Evolutionary conservation across 1,284 basidiomycete species (phyloP), one percentile per base, ranked within the genome.

Genomic region (Cerioporus squamosus): DNA sequence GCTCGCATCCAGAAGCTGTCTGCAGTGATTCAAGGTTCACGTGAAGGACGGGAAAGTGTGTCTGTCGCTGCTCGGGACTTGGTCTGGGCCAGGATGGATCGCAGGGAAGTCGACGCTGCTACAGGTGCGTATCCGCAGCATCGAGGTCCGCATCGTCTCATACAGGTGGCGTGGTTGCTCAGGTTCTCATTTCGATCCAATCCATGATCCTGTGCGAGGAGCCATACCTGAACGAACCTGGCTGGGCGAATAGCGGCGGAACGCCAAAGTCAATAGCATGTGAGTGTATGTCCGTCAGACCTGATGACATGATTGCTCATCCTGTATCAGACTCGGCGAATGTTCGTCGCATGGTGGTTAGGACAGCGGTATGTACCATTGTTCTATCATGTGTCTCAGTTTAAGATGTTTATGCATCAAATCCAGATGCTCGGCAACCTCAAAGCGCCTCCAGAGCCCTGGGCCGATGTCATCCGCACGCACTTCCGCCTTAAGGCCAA

Each of bases 171-270:
- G 33, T 36, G 9, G 8, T n/a, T 12, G 36, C 38, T 18, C 20
- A 92, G 87, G 91, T 94, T 29, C 79, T 94, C 44, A 90, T 97
- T 44, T 95, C 93, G n/a, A 95, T 96, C 44, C 94, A 96, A 75
- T 93, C 91, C 6, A 91, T 97, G 88, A 95, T 96, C 63, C 76
- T 95, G 22, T 93, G 90, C 61, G 92, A 95, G 12, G 93, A 95
- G 66, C 93, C 94, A 5, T 94, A 93, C 69, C 72, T 92, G 57
- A 95, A 95, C 66, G 95, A 97, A 73, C 95, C 95, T 14, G 93
- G 88, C 5, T 95, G 92, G 93, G 87, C 91, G 18, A 75, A 75
- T 42, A 80, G 81, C 54, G 84, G 79, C 14, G 93, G 93, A 17
- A 90, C 88, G 26, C 80, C 90, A 7, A 81, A 82, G 62, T 93